Conservation (phyloP, 2,329 filamentous ascomycete species). For the Colletotrichum ledebouriae region DNA sequence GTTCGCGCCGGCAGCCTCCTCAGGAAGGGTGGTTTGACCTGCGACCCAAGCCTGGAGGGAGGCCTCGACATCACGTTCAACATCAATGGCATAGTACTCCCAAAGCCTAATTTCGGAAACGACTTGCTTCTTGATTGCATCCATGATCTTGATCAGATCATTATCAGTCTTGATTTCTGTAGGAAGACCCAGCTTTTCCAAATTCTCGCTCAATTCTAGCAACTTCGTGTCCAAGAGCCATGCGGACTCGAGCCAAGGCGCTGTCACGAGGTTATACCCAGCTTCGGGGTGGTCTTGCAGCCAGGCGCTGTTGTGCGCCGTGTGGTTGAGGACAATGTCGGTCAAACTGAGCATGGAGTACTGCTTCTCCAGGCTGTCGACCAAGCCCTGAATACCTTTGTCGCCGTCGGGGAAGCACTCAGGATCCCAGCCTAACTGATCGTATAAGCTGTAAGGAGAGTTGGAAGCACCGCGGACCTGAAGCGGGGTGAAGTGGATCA, state of each 20-base stretch:
- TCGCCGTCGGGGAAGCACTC: slow-evolving; percentile 87
- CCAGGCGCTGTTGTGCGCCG: slow-evolving; percentile 95
- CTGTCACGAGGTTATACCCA: slow-evolving; percentile 93
- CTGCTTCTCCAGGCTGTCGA: slow-evolving; percentile 85
- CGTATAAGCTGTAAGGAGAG: slow-evolving; percentile 96
- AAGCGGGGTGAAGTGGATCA: slow-evolving; percentile 97
- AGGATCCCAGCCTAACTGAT: slow-evolving; percentile 90
- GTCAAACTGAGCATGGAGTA: slow-evolving; percentile 90
- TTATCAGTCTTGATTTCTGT: slow-evolving; percentile 77
- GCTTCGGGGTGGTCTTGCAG: slow-evolving; percentile 93
- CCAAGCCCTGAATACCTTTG: slow-evolving; percentile 81
- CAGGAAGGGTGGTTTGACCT: slow-evolving; percentile 68
- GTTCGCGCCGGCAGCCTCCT: slow-evolving; percentile 56
- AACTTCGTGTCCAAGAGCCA: slow-evolving; percentile 72
- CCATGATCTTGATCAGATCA: slow-evolving; percentile 86
- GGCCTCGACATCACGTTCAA: slow-evolving; percentile 77
- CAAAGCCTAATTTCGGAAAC: slow-evolving; percentile 84
- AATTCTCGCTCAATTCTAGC: slow-evolving; percentile 81
- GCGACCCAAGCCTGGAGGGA: slow-evolving; percentile 79
- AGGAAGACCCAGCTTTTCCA: slow-evolving; percentile 80
- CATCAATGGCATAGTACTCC: slow-evolving; percentile 92
- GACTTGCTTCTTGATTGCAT: slow-evolving; percentile 84
- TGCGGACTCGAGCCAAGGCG: slow-evolving; percentile 80
- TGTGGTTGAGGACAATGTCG: slow-evolving; percentile 98
- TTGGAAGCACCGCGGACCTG: slow-evolving; percentile 91